These are phyloP conservation scores for Aspergillus hortae DNA, from an alignment of 2,329 filamentous ascomycete species.

Conservation along the genomic window DNA sequence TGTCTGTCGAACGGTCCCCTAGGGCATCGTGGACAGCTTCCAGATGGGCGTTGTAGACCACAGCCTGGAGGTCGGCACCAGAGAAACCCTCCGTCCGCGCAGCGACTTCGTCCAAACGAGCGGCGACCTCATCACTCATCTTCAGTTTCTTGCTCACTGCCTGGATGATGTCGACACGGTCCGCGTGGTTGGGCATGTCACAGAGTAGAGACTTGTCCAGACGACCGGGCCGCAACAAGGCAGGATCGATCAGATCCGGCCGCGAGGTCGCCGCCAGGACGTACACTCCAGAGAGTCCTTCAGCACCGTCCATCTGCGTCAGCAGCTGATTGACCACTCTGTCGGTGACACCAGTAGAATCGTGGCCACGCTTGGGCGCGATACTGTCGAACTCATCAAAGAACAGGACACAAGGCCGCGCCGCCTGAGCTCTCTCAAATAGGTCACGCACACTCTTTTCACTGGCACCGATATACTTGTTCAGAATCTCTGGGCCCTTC, in stretches of 20 bases:
- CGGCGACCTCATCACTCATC: conserved; percentile 63
- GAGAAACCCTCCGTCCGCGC: conserved; percentile 82
- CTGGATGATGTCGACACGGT: conserved; percentile 82
- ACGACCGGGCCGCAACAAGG: conserved; percentile 82
- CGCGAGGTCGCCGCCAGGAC: conserved; percentile 91
- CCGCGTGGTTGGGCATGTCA: conserved; percentile 75
- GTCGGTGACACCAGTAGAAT: conserved; percentile 97
- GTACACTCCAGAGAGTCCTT: conserved; percentile 91
- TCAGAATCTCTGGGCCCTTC: conserved; percentile 95
- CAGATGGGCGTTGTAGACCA: conserved; percentile 93
- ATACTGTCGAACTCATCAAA: conserved; percentile 99
- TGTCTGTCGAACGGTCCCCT: conserved; percentile 51
- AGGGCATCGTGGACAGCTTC: conserved; percentile 95
- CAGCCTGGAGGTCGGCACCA: conserved; percentile 88
- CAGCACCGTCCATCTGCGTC: conserved; percentile 98
- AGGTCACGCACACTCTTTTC: conserved; percentile 95
- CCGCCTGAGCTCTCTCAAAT: conserved; percentile 85
- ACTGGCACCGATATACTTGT: conserved; percentile 98
- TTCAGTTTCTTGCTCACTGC: conserved; percentile 80
- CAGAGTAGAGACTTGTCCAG: conserved; percentile 92
- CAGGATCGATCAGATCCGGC: conserved; percentile 93
- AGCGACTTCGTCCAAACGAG: conserved; percentile 69
- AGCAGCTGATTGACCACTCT: conserved; percentile 96
- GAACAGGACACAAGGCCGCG: conserved; percentile 90
- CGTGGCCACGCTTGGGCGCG: conserved; percentile 93